Conservation (phyloP, 176 grass and related monocot genomes). For the Aegilops speltoides region DNA sequence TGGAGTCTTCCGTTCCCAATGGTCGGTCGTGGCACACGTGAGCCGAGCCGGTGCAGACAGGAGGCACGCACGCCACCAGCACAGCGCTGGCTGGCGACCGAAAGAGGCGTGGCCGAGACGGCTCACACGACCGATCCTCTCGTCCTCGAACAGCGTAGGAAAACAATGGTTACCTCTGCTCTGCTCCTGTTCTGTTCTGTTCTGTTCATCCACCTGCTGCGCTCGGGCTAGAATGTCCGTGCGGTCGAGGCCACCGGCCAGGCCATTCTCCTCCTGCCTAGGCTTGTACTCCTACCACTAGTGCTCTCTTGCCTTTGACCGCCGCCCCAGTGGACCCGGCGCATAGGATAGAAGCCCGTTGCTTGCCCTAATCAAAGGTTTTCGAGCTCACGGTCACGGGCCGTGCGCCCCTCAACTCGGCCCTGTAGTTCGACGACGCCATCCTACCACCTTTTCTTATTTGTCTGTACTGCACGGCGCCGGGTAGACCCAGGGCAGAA, state of each 20-base stretch:
- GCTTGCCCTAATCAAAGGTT: not conserved
- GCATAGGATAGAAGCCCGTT: not conserved
- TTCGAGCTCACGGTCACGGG: not conserved
- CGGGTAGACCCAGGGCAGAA: conserved; percentile 11
- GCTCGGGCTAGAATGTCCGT: not conserved
- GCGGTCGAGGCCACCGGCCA: not conserved
- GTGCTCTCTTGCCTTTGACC: not conserved
- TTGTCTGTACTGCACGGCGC: not conserved
- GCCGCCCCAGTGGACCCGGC: not conserved
- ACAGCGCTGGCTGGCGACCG: not conserved
- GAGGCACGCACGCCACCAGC: not conserved
- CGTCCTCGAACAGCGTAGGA: not conserved
- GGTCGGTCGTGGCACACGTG: conserved; percentile 12
- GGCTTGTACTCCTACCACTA: no score
- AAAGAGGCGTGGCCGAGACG: not conserved
- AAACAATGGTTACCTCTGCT: not conserved
- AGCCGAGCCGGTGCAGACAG: not conserved
- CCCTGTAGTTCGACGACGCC: conserved; percentile 1
- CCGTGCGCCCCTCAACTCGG: not conserved
- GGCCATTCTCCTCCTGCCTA: not conserved
- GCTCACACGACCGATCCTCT: no score
- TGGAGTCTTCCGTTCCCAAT: not conserved
- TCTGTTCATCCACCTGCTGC: not conserved
- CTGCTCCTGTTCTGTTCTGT: not conserved
- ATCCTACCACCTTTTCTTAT: not conserved